Evolutionary conservation across 805 yeast genomes (phyloP).

Genomic region (Wickerhamiella kurtzmanii): DNA sequence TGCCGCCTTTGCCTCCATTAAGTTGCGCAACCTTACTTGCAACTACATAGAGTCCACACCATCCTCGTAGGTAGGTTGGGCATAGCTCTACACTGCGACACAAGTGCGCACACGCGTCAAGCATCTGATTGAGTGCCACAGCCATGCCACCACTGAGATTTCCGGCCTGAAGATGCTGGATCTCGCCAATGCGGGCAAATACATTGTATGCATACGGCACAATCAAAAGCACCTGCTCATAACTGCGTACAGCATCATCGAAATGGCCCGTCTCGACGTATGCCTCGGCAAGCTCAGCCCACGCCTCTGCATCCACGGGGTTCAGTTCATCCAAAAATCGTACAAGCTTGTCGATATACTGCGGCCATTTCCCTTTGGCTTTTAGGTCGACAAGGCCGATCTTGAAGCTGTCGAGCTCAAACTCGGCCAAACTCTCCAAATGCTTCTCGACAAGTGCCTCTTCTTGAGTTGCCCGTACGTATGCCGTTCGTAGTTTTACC

Average conservation of each 20-base stretch:
- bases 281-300: conserved; percentile 64
- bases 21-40: background rate
- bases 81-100: conserved; percentile 67
- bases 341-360: conserved; percentile 43
- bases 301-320: conserved; percentile 64
- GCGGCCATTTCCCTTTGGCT: conserved; percentile 21
- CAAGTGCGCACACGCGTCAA: conserved; percentile 32
- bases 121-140: conserved; percentile 15
- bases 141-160: conserved; percentile 10
- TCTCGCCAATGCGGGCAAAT: conserved; percentile 51
- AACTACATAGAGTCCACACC: conserved; percentile 49
- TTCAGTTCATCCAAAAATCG: conserved; percentile 42
- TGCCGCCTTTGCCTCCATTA: background rate
- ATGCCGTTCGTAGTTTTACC: conserved; percentile 40
- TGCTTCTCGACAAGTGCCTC: conserved; percentile 28
- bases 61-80: conserved; percentile 52
- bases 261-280: conserved; percentile 49
- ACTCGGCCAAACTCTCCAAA: conserved; percentile 16
- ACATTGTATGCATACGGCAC: conserved; percentile 59
- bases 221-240: conserved; percentile 55
- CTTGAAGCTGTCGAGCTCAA: conserved; percentile 22
- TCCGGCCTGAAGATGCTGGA: conserved; percentile 21
- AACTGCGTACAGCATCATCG: conserved; percentile 51
- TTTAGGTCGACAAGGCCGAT: conserved; percentile 23
- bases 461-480: conserved; percentile 41